phyloP scores from a whole-genome alignment of 164 flowering plant species.

The Taxillus chinensis region DNA sequence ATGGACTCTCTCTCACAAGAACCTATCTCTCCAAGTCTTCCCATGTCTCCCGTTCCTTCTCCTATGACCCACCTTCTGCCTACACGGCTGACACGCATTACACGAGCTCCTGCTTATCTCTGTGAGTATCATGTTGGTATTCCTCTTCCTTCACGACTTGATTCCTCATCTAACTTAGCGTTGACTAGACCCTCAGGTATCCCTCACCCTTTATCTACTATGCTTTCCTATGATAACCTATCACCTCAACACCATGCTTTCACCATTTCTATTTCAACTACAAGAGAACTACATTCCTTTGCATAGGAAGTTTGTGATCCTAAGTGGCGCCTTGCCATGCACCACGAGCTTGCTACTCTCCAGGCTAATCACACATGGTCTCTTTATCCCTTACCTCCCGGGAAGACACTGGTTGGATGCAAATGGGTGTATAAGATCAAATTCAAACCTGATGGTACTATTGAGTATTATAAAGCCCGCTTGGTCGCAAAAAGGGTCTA shows the following conservation, averaged over 20 bases:
- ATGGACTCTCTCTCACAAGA: neutral
- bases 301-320: neutral
- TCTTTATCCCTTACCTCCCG: neutral
- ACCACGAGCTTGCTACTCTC: neutral
- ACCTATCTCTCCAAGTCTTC: neutral
- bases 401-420: neutral
- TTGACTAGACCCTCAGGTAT: too few species aligned
- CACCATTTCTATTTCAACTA: neutral
- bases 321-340: constrained; percentile 1
- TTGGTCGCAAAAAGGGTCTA: too few species aligned
- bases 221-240: neutral
- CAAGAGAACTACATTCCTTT: neutral
- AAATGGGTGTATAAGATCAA: too few species aligned
- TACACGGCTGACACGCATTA: neutral
- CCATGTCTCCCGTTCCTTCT: neutral
- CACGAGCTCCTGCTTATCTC: neutral
- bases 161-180: too few species aligned
- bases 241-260: neutral
- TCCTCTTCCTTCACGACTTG: too few species aligned
- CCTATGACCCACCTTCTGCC: neutral
- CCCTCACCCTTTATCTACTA: neutral
- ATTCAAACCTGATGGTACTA: too few species aligned
- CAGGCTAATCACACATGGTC: neutral
- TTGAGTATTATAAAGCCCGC: too few species aligned
- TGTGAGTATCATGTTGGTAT: too few species aligned